phyloP scores from a whole-genome alignment of 1,284 basidiomycete species.

The Sporisorium scitamineum region DNA sequence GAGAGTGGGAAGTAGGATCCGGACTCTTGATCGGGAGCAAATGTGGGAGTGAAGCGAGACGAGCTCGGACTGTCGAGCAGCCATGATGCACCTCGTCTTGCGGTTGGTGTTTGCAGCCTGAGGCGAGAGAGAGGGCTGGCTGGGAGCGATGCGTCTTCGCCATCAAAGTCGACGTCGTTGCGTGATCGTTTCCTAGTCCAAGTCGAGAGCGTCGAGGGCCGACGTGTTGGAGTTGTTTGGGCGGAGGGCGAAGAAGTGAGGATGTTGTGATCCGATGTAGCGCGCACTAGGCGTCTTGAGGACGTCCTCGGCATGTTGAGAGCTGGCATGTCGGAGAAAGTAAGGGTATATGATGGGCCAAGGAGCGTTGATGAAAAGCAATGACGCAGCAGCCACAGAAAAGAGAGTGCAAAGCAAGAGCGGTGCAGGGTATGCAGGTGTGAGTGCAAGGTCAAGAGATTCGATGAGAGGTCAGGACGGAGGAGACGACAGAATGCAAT shows the following conservation, averaged over 20 bases:
- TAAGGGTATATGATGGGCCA: neutral
- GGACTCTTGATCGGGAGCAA: slow-evolving; percentile 37
- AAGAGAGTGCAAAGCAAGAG: neutral
- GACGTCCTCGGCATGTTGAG: slow-evolving; percentile 31
- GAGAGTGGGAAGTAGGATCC: slow-evolving; percentile 49
- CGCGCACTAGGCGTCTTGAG: slow-evolving; percentile 29
- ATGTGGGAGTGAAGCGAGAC: slow-evolving; percentile 19
- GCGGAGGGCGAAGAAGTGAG: slow-evolving; percentile 21
- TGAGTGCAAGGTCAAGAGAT: neutral
- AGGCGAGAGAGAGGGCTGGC: slow-evolving; percentile 36
- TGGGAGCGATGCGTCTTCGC: slow-evolving; percentile 12
- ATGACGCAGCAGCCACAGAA: neutral
- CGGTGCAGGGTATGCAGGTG: neutral
- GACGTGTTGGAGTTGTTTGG: slow-evolving; percentile 26
- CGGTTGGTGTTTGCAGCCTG: slow-evolving; percentile 24
- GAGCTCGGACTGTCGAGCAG: slow-evolving; percentile 35
- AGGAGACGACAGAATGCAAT: neutral
- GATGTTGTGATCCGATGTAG: slow-evolving; percentile 25
- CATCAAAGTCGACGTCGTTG: slow-evolving; percentile 33
- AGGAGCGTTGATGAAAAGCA: slow-evolving; percentile 4
- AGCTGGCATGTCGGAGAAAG: slow-evolving; percentile 22
- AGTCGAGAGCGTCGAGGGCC: slow-evolving; percentile 21
- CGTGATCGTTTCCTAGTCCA: slow-evolving; percentile 38
- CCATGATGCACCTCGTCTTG: slow-evolving; percentile 4
- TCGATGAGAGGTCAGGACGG: neutral